Evolutionary conservation across 371 early-diverging fungal species (phyloP).

Genomic region (Chytridiales sp.): DNA sequence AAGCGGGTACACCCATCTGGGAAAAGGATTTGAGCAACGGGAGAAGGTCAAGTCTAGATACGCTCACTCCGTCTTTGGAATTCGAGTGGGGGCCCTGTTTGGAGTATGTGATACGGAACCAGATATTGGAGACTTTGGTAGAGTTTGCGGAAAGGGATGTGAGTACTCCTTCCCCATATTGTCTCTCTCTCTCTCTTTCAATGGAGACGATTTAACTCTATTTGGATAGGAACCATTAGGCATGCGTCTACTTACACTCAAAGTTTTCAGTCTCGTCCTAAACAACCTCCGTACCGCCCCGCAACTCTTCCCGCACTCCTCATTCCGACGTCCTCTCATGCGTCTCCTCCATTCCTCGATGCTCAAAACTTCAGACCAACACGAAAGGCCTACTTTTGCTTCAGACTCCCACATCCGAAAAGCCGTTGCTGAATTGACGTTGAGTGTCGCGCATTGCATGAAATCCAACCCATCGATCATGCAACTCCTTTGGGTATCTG

Average conservation of each 20-base stretch:
- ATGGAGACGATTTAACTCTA: background rate
- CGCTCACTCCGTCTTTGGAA: background rate
- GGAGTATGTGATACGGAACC: background rate
- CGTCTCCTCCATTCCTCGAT: too few species aligned
- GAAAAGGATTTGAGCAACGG: background rate
- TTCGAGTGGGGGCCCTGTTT: conserved; percentile 3
- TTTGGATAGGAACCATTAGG: conserved; percentile 6
- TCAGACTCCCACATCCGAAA: too few species aligned
- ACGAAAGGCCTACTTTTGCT: too few species aligned
- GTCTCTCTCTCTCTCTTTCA: background rate
- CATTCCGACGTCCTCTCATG: too few species aligned
- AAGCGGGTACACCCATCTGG: background rate
- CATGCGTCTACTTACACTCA: conserved; percentile 1
- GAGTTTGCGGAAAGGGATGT: background rate
- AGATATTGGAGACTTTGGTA: background rate
- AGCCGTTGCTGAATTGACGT: too few species aligned
- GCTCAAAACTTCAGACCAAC: too few species aligned
- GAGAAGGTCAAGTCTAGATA: background rate
- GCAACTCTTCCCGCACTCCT: conserved; percentile 29
- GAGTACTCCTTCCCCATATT: background rate
- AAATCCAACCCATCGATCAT: too few species aligned
- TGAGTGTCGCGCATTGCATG: too few species aligned
- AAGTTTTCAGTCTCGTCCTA: conserved; percentile 2
- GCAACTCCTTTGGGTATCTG: too few species aligned
- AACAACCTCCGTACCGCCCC: conserved; percentile 8